phyloP scores from a whole-genome alignment of 306 rosid species.

The Malus domestica region DNA sequence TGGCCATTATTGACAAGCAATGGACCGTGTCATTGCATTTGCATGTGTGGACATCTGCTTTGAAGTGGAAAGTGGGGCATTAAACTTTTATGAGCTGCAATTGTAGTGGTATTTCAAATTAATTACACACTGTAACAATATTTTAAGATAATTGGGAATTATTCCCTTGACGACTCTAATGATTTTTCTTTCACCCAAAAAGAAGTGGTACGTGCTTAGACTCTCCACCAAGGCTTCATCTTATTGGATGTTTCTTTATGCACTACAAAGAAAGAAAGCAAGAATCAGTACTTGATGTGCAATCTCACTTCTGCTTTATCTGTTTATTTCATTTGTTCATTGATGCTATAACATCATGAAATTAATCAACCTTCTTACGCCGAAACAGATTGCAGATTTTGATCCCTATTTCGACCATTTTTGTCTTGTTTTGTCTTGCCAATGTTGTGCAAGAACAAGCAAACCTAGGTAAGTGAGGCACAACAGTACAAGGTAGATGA shows the following conservation, averaged over 20 bases:
- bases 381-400: not conserved
- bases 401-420: too few species aligned
- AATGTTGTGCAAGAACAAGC: not conserved
- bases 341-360: too few species aligned
- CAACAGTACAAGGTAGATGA: not conserved
- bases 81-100: not conserved
- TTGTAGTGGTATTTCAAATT: too few species aligned
- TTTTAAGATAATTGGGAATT: too few species aligned
- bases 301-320: not conserved
- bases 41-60: not conserved
- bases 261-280: too few species aligned
- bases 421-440: not conserved
- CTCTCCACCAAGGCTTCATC: too few species aligned
- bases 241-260: too few species aligned
- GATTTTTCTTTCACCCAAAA: not conserved
- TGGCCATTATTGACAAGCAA: conserved; percentile 22
- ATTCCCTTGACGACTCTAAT: not conserved
- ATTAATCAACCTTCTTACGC: not conserved
- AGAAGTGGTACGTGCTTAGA: conserved; percentile 21
- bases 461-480: conserved; percentile 6
- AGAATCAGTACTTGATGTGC: too few species aligned
- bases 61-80: not conserved
- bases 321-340: not conserved
- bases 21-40: conserved; percentile 5
- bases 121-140: too few species aligned